Conservation (phyloP, 768 basidiomycete species). For the Rhodotorula diobovata region DNA sequence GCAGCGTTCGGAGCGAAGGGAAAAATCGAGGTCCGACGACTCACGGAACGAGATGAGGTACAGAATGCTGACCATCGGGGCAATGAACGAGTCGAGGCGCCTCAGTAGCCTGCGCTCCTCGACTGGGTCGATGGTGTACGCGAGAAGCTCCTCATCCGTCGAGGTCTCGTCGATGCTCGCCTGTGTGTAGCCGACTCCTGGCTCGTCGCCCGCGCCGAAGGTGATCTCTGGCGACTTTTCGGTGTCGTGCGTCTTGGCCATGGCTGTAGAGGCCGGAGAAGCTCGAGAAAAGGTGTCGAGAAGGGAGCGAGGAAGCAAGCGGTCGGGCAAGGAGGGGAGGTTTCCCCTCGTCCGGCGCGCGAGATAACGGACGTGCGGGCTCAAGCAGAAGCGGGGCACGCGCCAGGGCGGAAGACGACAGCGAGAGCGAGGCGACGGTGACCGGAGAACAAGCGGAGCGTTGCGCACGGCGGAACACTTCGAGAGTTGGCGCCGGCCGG, state of each 20-base stretch:
- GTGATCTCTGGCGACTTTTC: neutral
- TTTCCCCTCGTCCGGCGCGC: neutral
- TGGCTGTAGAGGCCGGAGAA: too few species aligned
- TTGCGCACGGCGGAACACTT: too few species aligned
- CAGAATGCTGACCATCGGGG: conserved; percentile 17
- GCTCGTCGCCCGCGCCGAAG: neutral
- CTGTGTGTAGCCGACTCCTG: neutral
- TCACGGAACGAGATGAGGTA: neutral
- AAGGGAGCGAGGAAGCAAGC: neutral
- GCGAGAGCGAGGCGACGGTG: too few species aligned
- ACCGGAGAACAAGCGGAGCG: too few species aligned
- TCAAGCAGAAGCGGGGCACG: too few species aligned
- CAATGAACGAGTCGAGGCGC: conserved; percentile 29
- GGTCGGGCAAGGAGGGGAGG: neutral
- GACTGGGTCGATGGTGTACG: conserved; percentile 7
- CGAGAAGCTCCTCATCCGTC: conserved; percentile 10
- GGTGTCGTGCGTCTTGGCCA: neutral
- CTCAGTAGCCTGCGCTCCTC: conserved; percentile 14
- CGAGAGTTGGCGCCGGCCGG: too few species aligned
- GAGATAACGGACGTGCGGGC: neutral
- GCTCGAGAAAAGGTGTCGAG: too few species aligned
- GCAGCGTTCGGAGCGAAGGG: too few species aligned
- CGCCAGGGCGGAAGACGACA: too few species aligned
- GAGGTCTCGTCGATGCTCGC: conserved; percentile 5
- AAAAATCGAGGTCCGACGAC: neutral